Evolutionary conservation across 768 basidiomycete species (phyloP), one percentile per base, ranked within the genome.

Genomic region (Hypholoma fasciculare): DNA sequence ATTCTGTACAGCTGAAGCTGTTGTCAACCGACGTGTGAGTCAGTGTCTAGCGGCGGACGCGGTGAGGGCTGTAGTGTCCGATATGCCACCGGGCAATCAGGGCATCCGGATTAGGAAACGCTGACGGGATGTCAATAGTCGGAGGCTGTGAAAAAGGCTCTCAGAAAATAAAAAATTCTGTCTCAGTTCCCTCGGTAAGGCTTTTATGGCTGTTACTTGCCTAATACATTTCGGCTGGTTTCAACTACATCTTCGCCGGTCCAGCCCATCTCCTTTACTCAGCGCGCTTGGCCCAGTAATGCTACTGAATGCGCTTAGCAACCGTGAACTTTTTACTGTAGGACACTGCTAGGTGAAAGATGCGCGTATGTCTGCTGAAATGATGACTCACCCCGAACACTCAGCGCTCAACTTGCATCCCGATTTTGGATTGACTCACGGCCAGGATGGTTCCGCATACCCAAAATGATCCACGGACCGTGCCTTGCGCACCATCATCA

Each of bases 401-500:
- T 66, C 64, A 55, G 60, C 61, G 53, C 64, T 58, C 51, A 63
- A 52, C 46, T 51, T 57, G 59, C 60, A 53, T 58, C 61, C 62
- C 57, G 67, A 64, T 69, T 63, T 71, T 63, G 68, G 69, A 65
- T 67, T 64, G 71, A 72, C 69, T 72, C 30, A 34, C 30, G 30
- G 30, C 9, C 73, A 73, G 63, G 60, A 66, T 67, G 64, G 62
- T 69, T 69, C 72, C 73, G 70, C 70, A 66, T 52, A 66, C 58
- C 67, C 65, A 66, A 64, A 71, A 58, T 67, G 69, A 69, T 74
- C 73, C 68, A 68, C 68, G 70, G 70, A 71, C 69, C 69, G 66
- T 71, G 66, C 69, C 65, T 71, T 62, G 59, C 61, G 54, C 59
- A 60, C 60, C 63, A 65, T 59, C 63, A 64, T 69, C 66, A 64